Evolutionary conservation across 257 asterid genomes (phyloP).

Genomic region (Solanum neorickii): DNA sequence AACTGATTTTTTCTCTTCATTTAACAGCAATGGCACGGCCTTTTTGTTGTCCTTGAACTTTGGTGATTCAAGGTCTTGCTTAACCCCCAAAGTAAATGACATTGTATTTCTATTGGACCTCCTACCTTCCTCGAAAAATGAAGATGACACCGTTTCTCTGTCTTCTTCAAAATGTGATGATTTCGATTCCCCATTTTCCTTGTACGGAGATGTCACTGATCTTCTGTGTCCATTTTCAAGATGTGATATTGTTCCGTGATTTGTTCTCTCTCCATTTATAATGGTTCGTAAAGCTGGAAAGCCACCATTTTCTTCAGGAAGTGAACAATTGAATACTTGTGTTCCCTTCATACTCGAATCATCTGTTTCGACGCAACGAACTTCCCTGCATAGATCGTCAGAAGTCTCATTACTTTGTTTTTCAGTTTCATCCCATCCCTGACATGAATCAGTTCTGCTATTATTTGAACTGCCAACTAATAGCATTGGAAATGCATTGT

Average conservation of each 20-base stretch:
- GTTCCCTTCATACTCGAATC: conserved; percentile 21
- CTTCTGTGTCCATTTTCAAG: background rate
- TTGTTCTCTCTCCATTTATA: conserved; percentile 1
- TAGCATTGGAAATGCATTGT: conserved; percentile 29
- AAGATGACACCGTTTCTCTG: conserved; percentile 13
- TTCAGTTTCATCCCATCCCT: conserved; percentile 75
- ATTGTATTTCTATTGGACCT: background rate
- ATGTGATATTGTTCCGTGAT: conserved; percentile 7
- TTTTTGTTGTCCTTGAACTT: conserved; percentile 14
- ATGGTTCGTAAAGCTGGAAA: conserved; percentile 5
- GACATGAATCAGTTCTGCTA: conserved; percentile 50
- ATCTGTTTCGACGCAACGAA: conserved; percentile 28
- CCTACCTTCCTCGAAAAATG: conserved; percentile 12
- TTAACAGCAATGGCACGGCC: background rate
- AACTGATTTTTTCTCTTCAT: background rate
- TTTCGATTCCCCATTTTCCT: conserved; percentile 14
- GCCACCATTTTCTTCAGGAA: conserved; percentile 15
- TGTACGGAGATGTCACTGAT: conserved; percentile 2
- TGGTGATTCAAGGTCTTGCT: conserved; percentile 14
- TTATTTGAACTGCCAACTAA: conserved; percentile 29
- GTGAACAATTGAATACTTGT: conserved; percentile 5
- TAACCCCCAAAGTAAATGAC: conserved; percentile 7
- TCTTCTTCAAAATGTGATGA: conserved; percentile 10
- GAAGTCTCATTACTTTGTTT: conserved; percentile 50
- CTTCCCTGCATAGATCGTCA: conserved; percentile 35